These are phyloP conservation scores for Cyathus striatus DNA, from an alignment of 768 basidiomycete species.

Conservation along the genomic window DNA sequence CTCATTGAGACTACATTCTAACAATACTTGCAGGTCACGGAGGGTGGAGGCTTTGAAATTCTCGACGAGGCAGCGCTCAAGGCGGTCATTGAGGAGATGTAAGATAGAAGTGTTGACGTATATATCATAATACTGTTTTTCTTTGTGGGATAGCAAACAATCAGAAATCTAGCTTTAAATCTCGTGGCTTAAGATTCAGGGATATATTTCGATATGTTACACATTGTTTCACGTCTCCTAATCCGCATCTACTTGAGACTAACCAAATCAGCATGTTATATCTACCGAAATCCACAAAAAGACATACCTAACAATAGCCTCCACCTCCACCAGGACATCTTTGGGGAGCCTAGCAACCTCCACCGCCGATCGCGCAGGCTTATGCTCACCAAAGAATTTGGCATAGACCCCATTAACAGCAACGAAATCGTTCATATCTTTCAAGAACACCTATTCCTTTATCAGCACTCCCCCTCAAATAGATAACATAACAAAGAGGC, in stretches of 20 bases:
- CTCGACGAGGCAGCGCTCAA: constrained; percentile 77
- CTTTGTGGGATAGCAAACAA: constrained; percentile 1
- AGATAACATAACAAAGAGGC: constrained; percentile 14
- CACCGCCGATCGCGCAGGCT: constrained; percentile 89
- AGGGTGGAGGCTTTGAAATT: constrained; percentile 82
- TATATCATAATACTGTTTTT: not conserved
- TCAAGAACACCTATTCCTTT: constrained; percentile 87
- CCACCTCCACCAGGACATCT: constrained; percentile 90
- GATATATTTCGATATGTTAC: constrained; percentile 1
- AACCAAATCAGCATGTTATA: not conserved
- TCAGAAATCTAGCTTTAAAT: too few relatives aligned
- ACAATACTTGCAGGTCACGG: constrained; percentile 61
- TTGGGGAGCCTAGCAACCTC: constrained; percentile 87
- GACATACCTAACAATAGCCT: constrained; percentile 75
- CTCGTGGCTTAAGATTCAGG: not conserved
- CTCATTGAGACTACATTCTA: constrained; percentile 1
- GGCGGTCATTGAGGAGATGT: constrained; percentile 82
- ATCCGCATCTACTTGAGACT: constrained; percentile 27
- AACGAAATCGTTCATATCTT: constrained; percentile 87
- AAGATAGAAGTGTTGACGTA: constrained; percentile 19
- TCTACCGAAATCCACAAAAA: not conserved
- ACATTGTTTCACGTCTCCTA: not conserved
- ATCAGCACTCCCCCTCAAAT: too few relatives aligned
- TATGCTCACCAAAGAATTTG: constrained; percentile 83
- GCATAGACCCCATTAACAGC: constrained; percentile 80